phyloP scores from a whole-genome alignment of 1,284 basidiomycete species.

The Taiwanofungus camphoratus region DNA sequence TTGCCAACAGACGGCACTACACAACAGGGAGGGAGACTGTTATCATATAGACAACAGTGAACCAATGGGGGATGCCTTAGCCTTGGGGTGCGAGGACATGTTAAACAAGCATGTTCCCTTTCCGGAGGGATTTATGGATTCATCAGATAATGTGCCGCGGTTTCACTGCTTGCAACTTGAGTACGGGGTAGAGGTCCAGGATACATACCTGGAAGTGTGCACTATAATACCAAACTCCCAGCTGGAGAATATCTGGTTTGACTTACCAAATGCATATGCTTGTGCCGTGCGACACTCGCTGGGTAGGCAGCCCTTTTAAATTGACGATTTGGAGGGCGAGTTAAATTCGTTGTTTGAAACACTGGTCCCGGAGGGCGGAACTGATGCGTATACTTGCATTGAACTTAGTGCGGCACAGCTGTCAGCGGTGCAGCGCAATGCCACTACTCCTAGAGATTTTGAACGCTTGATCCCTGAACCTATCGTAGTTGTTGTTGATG shows the following conservation, averaged over 20 bases:
- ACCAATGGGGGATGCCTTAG: too few species aligned
- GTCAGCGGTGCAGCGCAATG: slow-evolving; percentile 6
- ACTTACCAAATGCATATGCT: not conserved
- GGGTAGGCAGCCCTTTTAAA: not conserved
- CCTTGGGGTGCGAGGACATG: too few species aligned
- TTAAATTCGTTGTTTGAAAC: not conserved
- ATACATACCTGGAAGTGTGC: not conserved
- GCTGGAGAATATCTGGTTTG: not conserved
- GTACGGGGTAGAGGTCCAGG: not conserved
- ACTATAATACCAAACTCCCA: not conserved
- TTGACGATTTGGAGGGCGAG: slow-evolving; percentile 4
- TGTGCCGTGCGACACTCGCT: not conserved
- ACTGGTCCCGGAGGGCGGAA: not conserved
- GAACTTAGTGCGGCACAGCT: not conserved
- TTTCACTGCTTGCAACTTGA: not conserved
- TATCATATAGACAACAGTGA: too few species aligned
- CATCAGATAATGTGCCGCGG: not conserved
- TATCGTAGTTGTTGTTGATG: slow-evolving; percentile 20
- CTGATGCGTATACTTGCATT: not conserved
- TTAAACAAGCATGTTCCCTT: not conserved
- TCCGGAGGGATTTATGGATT: not conserved
- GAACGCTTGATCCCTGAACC: slow-evolving; percentile 21
- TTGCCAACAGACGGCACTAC: not conserved
- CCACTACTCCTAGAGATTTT: slow-evolving; percentile 15
- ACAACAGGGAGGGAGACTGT: not conserved